These are phyloP conservation scores for Cordyceps militaris DNA, from an alignment of 2,329 filamentous ascomycete genomes.

Conservation along the genomic window DNA sequence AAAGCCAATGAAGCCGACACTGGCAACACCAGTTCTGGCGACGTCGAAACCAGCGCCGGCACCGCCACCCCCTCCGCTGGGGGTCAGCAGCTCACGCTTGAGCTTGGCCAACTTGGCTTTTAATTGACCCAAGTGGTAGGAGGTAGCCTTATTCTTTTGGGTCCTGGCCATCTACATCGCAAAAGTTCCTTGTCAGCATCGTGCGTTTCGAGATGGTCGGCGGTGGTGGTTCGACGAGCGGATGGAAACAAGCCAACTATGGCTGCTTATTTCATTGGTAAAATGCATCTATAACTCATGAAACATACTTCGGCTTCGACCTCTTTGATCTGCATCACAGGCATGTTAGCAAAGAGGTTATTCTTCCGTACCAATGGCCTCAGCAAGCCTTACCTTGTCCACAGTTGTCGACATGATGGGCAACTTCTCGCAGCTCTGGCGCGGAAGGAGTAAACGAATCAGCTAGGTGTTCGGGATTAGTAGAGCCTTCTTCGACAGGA, in stretches of 20 bases:
- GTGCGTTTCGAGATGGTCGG: not conserved
- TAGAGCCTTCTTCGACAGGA: not conserved
- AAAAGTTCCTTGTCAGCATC: constrained; percentile 12
- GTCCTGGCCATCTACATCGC: constrained; percentile 75
- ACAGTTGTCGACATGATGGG: constrained; percentile 89
- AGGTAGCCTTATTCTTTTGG: constrained; percentile 95
- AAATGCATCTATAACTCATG: constrained; percentile 5
- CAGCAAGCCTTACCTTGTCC: constrained; percentile 65
- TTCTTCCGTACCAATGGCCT: not conserved
- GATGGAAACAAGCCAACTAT: not conserved
- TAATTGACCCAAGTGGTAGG: constrained; percentile 88
- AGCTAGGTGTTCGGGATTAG: not conserved
- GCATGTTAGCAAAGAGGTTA: constrained; percentile 14
- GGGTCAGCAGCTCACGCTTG: constrained; percentile 90
- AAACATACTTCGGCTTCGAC: constrained; percentile 82
- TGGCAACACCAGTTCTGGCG: constrained; percentile 92
- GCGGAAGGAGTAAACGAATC: not conserved
- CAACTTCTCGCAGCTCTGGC: constrained; percentile 15
- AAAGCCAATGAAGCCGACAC: constrained; percentile 96
- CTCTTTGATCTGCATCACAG: constrained; percentile 71
- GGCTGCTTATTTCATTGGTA: not conserved
- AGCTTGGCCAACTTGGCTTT: constrained; percentile 98
- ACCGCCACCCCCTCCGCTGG: constrained; percentile 74
- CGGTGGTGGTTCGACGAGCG: not conserved
- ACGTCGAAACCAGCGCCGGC: constrained; percentile 92